phyloP scores from a whole-genome alignment of 139 green algal genomes.

The Edaphochlamys debaryana region DNA sequence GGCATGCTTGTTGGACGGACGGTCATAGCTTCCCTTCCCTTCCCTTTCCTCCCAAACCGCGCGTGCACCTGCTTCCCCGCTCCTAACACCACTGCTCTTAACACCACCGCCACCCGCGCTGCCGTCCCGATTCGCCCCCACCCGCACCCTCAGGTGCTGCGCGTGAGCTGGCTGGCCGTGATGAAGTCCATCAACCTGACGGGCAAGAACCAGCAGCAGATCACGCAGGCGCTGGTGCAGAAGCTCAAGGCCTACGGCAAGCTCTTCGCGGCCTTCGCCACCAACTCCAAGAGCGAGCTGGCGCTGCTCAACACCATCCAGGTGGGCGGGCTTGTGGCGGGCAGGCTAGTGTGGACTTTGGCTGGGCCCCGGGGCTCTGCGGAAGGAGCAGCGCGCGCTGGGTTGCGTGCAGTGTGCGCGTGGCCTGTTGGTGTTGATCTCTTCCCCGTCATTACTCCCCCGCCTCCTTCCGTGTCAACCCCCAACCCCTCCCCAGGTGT shows the following conservation, averaged over 20 bases:
- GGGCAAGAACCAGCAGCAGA: slow-evolving; percentile 95
- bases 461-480: no score
- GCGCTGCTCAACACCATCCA: slow-evolving; percentile 84
- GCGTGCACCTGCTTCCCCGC: no score
- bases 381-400: neutral
- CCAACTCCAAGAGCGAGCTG: slow-evolving; percentile 84
- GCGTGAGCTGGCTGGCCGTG: slow-evolving; percentile 84
- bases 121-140: no score
- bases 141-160: slow-evolving; percentile 73
- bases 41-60: no score
- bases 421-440: no score
- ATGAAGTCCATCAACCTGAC: slow-evolving; percentile 81
- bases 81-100: no score
- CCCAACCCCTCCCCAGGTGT: no score
- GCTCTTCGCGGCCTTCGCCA: slow-evolving; percentile 75
- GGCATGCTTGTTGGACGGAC: no score
- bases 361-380: neutral
- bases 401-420: no score
- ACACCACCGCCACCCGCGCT: no score
- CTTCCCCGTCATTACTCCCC: no score
- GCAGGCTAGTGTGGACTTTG: neutral
- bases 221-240: slow-evolving; percentile 72
- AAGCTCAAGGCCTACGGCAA: slow-evolving; percentile 85
- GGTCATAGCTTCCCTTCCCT: slow-evolving; percentile 1
- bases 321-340: slow-evolving; percentile 53